A percentile compares a stretch with the other conserved stretches of the same genome.
These are phyloP conservation scores for Phytophthora fragariae DNA, from an alignment of 352 stramenopile species.

Conservation along the genomic window DNA sequence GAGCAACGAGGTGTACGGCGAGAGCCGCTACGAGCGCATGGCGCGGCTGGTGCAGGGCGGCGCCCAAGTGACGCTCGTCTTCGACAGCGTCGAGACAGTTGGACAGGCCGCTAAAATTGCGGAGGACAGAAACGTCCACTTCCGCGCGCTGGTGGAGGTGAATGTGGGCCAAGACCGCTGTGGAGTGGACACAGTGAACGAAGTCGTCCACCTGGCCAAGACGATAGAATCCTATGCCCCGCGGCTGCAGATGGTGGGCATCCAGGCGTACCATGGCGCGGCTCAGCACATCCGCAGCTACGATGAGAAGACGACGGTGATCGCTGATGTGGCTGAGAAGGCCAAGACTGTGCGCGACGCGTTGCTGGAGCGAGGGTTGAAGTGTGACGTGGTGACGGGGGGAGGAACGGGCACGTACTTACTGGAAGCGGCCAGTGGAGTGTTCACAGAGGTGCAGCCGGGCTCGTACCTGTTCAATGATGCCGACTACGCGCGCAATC, in stretches of 20 bases:
- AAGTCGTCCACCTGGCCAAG: slow-evolving; percentile 52
- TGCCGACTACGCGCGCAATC: slow-evolving; percentile 71
- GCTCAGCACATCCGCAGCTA: slow-evolving; percentile 77
- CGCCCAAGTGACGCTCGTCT: slow-evolving; percentile 64
- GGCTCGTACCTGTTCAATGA: slow-evolving; percentile 86
- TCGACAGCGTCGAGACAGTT: slow-evolving; percentile 60
- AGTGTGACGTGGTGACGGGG: slow-evolving; percentile 73
- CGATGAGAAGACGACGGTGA: slow-evolving; percentile 56
- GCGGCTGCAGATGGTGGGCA: slow-evolving; percentile 52
- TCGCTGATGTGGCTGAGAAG: slow-evolving; percentile 50
- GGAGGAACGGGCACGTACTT: slow-evolving; percentile 76
- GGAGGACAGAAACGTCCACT: slow-evolving; percentile 28
- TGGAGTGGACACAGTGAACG: slow-evolving; percentile 61
- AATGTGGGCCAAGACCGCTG: slow-evolving; percentile 83
- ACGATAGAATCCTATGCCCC: slow-evolving; percentile 33
- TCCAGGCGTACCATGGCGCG: slow-evolving; percentile 80
- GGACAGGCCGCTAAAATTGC: slow-evolving; percentile 49
- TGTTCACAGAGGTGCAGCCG: slow-evolving; percentile 83
- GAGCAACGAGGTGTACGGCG: slow-evolving; percentile 72
- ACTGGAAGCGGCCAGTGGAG: slow-evolving; percentile 60
- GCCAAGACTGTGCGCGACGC: slow-evolving; percentile 50
- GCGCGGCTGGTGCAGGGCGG: slow-evolving; percentile 43
- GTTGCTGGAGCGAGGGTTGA: slow-evolving; percentile 39
- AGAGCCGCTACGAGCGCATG: slow-evolving; percentile 60
- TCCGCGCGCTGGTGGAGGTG: slow-evolving; percentile 73